Conservation (phyloP, 2,329 filamentous ascomycete species). For the Arthroderma sp. region DNA sequence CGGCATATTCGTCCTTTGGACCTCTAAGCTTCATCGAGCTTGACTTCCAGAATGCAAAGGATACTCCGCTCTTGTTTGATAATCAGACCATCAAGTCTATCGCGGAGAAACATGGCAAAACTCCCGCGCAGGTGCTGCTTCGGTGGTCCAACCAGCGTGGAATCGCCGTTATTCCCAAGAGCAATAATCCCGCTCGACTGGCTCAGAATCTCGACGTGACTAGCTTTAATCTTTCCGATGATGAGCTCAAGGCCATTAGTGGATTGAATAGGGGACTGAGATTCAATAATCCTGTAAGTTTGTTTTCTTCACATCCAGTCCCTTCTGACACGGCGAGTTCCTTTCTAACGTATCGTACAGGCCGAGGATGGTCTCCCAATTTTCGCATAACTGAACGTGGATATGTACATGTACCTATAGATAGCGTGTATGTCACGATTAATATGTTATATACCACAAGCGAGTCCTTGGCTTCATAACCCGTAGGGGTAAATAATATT, state of each 20-base stretch:
- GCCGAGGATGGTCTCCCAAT: conserved; percentile 39
- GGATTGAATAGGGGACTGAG: conserved; percentile 52
- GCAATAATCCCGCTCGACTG: conserved; percentile 44
- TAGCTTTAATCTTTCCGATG: conserved; percentile 50
- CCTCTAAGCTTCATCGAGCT: conserved; percentile 68
- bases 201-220: conserved; percentile 54
- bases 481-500: too few relatives aligned
- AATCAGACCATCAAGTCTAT: conserved; percentile 51
- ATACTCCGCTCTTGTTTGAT: conserved; percentile 57
- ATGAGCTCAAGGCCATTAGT: conserved; percentile 55
- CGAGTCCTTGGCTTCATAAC: too few relatives aligned
- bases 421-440: neutral
- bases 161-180: conserved; percentile 73
- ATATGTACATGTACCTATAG: neutral
- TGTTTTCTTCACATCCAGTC: conserved; percentile 13
- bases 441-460: neutral
- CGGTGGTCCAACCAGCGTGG: conserved; percentile 77
- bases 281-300: conserved; percentile 64
- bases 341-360: conserved; percentile 19
- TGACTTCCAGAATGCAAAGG: conserved; percentile 53
- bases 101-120: conserved; percentile 57
- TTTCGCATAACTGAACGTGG: conserved; percentile 32
- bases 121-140: conserved; percentile 66
- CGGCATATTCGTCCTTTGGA: conserved; percentile 75
- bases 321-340: conserved; percentile 6